Conservation (phyloP, 176 grass and related monocot species). For the Paspalum vaginatum region DNA sequence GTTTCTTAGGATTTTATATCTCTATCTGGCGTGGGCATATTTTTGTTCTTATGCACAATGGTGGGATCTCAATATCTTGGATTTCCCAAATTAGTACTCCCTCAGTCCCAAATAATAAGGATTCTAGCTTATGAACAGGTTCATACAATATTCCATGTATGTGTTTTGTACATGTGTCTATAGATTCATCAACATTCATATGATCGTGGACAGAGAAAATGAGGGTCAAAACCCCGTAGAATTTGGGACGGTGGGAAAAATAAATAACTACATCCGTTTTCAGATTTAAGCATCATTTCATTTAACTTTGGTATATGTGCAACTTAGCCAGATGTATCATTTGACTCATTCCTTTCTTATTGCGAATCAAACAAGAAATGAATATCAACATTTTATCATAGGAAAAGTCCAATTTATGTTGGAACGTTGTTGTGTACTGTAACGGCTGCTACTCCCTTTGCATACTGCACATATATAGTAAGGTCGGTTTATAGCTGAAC, state of each 20-base stretch:
- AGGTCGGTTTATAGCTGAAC: too few species aligned
- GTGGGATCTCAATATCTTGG: background rate
- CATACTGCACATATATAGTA: too few species aligned
- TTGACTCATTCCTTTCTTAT: constrained; percentile 1
- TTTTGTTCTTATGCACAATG: background rate
- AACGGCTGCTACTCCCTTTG: too few species aligned
- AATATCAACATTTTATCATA: background rate
- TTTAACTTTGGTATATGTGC: background rate
- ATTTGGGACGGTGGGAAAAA: too few species aligned
- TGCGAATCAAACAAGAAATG: background rate
- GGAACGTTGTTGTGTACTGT: too few species aligned
- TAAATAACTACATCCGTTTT: background rate
- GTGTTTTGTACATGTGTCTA: too few species aligned
- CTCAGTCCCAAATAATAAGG: too few species aligned
- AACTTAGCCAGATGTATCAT: background rate
- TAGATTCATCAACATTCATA: too few species aligned
- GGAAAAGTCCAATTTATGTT: background rate
- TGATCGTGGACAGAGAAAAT: too few species aligned
- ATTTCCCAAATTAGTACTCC: background rate
- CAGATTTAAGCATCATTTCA: background rate
- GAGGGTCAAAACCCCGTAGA: too few species aligned
- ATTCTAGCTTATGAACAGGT: too few species aligned
- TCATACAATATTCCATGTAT: too few species aligned
- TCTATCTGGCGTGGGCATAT: background rate
- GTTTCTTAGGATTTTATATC: background rate